Evolutionary conservation across 768 basidiomycete species (phyloP), one percentile per base, ranked within the genome.

Genomic region (Podaxis mareebaensis): DNA sequence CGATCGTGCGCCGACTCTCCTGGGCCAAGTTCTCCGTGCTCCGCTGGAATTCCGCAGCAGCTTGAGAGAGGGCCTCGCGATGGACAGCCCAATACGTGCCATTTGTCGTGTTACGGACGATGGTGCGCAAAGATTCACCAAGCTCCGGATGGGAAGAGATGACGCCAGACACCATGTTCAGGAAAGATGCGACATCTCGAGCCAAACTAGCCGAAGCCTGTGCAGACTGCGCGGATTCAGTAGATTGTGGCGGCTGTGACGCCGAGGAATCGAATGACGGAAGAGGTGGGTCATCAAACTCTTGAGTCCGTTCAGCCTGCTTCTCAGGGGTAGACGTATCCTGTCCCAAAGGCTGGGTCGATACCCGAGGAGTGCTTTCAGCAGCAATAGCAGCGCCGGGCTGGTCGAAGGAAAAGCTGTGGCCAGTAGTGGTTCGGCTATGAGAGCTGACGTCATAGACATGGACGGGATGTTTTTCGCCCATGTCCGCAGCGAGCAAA

Each of bases 81-180:
- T 91, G 89, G 30, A 80, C 73, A 39, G 76, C 72, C 90, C 89
- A 93, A 70, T 93, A 93, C 8, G 82, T 77, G 24, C 90, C 91
- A 56, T 77, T 84, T 4, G 81, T 77, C 3, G 87, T 78, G 66
- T 92, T 90, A 55, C 77, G 76, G 51, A 86, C 71, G 38, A 93
- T 83, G 69, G 83, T 87, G 61, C 85, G 86, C 61, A 93, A 71
- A 49, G 82, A 82, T 60, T 90, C 87, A 3, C 88, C 83, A 11
- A 93, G 73, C 65, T 93, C 90, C 3, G 92, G 92, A 67, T 93
- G 89, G 4, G 83, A 72, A 0, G 82, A 76, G 48, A 92, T 71
- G 33, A 87, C 79, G n/a, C 72, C 75, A 46, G 81, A 82, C 60
- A 93, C 72, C 2, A 80, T 80, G 33, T 78, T 79, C 61, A 93